These are phyloP conservation scores for Cyamopsis tetragonoloba DNA, from an alignment of 306 rosid species.

Conservation along the genomic window DNA sequence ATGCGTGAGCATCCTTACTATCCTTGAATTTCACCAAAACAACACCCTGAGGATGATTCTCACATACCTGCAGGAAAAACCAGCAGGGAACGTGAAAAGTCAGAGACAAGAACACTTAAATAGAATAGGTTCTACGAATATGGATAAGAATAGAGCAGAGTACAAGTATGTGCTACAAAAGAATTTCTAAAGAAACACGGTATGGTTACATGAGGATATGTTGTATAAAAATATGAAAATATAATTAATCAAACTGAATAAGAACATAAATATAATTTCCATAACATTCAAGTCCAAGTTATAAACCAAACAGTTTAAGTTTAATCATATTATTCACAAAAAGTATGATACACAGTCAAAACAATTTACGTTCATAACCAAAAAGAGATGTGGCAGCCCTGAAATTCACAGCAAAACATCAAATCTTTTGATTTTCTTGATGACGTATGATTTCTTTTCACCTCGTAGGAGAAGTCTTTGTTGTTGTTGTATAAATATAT, in stretches of 20 bases:
- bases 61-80: conserved; percentile 65
- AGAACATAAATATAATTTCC: not conserved
- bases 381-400: too few relatives aligned
- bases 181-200: conserved; percentile 3
- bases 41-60: conserved; percentile 97
- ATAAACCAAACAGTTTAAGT: too few relatives aligned
- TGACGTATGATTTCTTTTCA: too few relatives aligned
- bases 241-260: not conserved
- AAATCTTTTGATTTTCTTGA: too few relatives aligned
- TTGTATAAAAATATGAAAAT: not conserved
- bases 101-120: not conserved
- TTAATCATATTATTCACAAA: too few relatives aligned
- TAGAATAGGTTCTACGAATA: conserved; percentile 5
- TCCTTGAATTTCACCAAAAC: conserved; percentile 89
- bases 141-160: not conserved
- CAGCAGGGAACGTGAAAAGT: not conserved
- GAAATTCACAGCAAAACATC: too few relatives aligned
- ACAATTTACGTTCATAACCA: too few relatives aligned
- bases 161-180: not conserved
- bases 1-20: conserved; percentile 84
- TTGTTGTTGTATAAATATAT: too few relatives aligned
- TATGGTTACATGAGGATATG: not conserved
- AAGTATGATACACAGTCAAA: too few relatives aligned
- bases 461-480: too few relatives aligned
- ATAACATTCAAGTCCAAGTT: too few relatives aligned